Evolutionary conservation across 75 land plant genomes (phyloP), one percentile per base, ranked within the genome.

Genomic region (Pinus albicaulis): DNA sequence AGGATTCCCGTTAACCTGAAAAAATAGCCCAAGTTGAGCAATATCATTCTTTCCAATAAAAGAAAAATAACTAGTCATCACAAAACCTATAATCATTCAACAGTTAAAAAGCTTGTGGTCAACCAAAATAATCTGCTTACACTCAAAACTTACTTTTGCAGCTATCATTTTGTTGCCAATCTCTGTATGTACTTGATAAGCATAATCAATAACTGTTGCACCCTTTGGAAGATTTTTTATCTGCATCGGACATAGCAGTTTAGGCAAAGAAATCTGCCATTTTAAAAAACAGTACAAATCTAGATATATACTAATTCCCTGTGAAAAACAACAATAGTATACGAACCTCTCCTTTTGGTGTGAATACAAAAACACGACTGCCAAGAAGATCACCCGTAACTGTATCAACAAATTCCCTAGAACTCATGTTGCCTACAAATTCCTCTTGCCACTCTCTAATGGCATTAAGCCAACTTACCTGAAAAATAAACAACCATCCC

Each of bases 391-490:
- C 99, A 56, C 87, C 85, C 36, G 89, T 96, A 55, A 96, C 70
- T 53, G 99, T 96, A 61, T 96, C 99, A 12, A 96, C 99, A 89
- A 96, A 96, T 87, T 96, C 99, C 74, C 98, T 85, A 17, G 99
- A 92, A 60, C 89, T 92, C 99, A 96, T 96, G 76, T 94, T 96
- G 34, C 98, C 99, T 57, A 96, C 97, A 83, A 96, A 96, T 79
- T 96, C 99, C 74, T 96, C 98, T 81, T 96, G 99, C 99, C 99
- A 96, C 75, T 96, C 98, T 82, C 95, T 87, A 24, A 96, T 96
- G 57, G 99, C 98, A 83, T 96, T 96, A 41, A 96, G 95, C 99
- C 99, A 96, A 57, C 99, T 90, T 71, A 96, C 91, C 99, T 96
- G 82, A 56, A 53, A 79, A 59, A 79, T 19, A 16, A 26, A 23